These are phyloP conservation scores for Pseudoturritis turrita DNA, from an alignment of 345 rosid genomes.

Conservation along the genomic window DNA sequence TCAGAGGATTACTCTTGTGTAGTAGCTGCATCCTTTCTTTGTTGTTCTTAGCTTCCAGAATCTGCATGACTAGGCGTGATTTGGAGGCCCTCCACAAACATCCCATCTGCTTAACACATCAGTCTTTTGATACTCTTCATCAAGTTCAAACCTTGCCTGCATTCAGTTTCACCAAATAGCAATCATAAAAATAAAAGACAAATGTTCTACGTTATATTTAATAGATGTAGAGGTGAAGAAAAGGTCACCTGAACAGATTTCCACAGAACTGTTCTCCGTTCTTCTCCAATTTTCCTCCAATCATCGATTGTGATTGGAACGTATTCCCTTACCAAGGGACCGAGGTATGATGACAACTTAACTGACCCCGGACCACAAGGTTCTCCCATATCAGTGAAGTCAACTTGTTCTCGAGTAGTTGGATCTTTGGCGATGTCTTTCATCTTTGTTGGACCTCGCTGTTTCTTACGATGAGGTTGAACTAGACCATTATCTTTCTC, in stretches of 20 bases:
- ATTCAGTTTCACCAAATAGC: background rate
- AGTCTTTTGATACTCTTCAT: background rate
- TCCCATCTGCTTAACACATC: background rate
- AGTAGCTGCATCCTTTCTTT: background rate
- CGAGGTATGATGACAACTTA: background rate
- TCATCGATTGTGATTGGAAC: background rate
- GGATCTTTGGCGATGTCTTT: background rate
- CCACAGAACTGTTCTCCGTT: background rate
- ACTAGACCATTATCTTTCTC: no score
- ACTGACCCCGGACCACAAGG: background rate
- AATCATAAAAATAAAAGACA: background rate
- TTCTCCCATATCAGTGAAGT: background rate
- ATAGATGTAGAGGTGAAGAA: background rate
- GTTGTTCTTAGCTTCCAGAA: no score
- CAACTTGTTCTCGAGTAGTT: background rate
- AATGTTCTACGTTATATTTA: no score
- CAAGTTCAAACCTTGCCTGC: background rate
- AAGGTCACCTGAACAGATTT: background rate
- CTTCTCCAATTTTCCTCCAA: background rate
- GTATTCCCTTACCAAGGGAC: background rate
- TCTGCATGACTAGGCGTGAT: background rate
- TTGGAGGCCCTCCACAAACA: background rate
- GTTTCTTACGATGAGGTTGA: background rate
- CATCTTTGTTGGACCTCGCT: background rate
- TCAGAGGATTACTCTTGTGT: background rate